Percentiles rank a stretch among this genome's conserved stretches.
phyloP scores from a whole-genome alignment of 192 early-diverging fungal species.

The Globomyces pollinis-pini region DNA sequence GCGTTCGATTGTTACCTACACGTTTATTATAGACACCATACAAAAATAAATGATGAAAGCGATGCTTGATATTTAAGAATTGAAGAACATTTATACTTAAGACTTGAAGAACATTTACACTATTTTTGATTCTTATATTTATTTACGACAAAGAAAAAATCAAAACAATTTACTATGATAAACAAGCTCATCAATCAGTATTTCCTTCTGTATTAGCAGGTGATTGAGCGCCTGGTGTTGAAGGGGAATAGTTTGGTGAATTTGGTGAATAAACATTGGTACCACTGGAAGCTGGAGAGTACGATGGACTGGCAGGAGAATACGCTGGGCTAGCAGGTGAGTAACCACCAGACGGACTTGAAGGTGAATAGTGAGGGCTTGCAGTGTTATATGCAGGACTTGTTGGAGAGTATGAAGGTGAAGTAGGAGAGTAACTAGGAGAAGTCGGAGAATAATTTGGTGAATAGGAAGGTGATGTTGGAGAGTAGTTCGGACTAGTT shows the following conservation, averaged over 20 bases:
- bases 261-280: slow-evolving; percentile 39
- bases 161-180: too few species aligned
- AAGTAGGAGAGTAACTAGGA: slow-evolving; percentile 52
- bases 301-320: slow-evolving; percentile 64
- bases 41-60: too few species aligned
- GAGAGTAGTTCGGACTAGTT: slow-evolving; percentile 69
- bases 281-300: slow-evolving; percentile 28
- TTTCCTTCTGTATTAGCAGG: slow-evolving; percentile 6
- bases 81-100: too few species aligned
- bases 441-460: slow-evolving; percentile 69
- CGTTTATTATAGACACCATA: too few species aligned
- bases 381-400: slow-evolving; percentile 52
- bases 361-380: slow-evolving; percentile 67
- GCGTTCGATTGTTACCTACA: too few species aligned
- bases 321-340: slow-evolving; percentile 46
- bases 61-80: too few species aligned
- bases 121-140: too few species aligned
- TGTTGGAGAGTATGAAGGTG: slow-evolving; percentile 60
- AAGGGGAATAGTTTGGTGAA: slow-evolving; percentile 20
- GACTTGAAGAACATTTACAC: too few species aligned
- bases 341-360: slow-evolving; percentile 68
- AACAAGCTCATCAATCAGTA: too few species aligned
- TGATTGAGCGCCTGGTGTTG: background rate
- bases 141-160: too few species aligned
- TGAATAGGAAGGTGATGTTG: slow-evolving; percentile 67